Evolutionary conservation across 768 basidiomycete species (phyloP), one percentile per base, ranked within the genome.

Genomic region (Paxillus involutus): DNA sequence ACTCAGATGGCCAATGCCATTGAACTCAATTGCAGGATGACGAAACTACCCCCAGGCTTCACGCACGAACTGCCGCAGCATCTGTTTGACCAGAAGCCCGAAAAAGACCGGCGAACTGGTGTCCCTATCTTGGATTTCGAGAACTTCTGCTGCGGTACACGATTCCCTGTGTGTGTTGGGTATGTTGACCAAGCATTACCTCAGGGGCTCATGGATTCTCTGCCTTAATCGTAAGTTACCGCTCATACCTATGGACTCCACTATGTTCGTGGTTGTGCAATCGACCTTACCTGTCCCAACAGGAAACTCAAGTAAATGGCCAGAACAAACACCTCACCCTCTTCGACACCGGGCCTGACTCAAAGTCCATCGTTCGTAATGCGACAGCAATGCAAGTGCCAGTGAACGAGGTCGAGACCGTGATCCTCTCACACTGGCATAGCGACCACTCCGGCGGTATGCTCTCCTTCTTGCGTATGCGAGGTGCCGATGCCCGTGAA

Each of bases 281-380:
- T 35, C 33, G 12, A 55, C 19, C 47, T 26, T 10, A 26, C 49
- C 33, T 12, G 11, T 11, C 29, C 30, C 14, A 14, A 36, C 63
- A 85, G 84, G 80, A 88, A 76, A 89, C 85, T 3, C 76, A 79
- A 53, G 68, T 78, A 11, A 61, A 74, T 21, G 83, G 72, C 19
- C 67, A 75, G 40, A 51, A 67, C 53, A 62, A 75, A 3, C 80
- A 82, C 50, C 71, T 78, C n/a, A 84, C 83, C 14, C 77, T 94
- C 35, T 91, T 94, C 64, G 92, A 94, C 71, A 86, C 89, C 14
- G 92, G 92, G 0, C 92, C 91, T 9, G 91, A 94, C 63, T 81
- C 82, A 14, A 75, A 73, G 21, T 84, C 87, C 26, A 82, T 94
- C 57, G 79, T 83, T n/a, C 83, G 89, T 47, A 94, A 93, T 68